Base-by-base conservation (phyloP, 176 grass and related monocot genomes). In the Tuctoria greenei region DNA sequence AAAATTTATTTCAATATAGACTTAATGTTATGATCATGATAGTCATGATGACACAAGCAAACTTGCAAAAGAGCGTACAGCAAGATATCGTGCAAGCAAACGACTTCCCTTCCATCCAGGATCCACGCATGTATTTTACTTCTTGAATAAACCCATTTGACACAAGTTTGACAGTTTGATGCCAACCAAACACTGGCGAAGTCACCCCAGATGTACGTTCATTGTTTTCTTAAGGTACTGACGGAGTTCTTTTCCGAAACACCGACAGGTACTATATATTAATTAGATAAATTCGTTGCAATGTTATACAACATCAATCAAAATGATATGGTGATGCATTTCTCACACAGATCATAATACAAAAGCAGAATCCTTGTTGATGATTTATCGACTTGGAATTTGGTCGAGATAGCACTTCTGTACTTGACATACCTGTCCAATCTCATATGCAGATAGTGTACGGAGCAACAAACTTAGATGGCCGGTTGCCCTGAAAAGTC, bases 401-500 rank as follows among this genome's bases (percentile, higher is more conserved):
- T 35, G 66, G 80, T 55, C 39, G 42, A 47, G 63, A 56, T 44
- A 72, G 28, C 10, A 10, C 56, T 31, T 63, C 26, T 78, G 69
- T 69, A 77, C 8, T 76, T 62, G 1, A 51, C 55, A 74, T 83
- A 99, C 23, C 54, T 57, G 57, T 28, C 25, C 25, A 60, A 60
- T 28, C 25, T 26, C 25, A 60, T 60, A 28, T 27, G 57, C 25
- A 26, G 57, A 60, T 13, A 28, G 12, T 13, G 57, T 60, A 15
- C 25, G 23, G 28, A 28, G 57, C 57, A 60, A 78, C 45, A 95
- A 72, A 83, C 95, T 99, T 61, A 99, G 95, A 99, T 82, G 95
- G 95, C 2, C 91, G 72, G 55, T 99, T 99, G 41, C 91, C 95
- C 82, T 88, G 64, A 47, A 99, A 99, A 44, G 91, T 99, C 95